Conservation (phyloP, 1,284 basidiomycete species). For the Crucibulum parvulum region DNA sequence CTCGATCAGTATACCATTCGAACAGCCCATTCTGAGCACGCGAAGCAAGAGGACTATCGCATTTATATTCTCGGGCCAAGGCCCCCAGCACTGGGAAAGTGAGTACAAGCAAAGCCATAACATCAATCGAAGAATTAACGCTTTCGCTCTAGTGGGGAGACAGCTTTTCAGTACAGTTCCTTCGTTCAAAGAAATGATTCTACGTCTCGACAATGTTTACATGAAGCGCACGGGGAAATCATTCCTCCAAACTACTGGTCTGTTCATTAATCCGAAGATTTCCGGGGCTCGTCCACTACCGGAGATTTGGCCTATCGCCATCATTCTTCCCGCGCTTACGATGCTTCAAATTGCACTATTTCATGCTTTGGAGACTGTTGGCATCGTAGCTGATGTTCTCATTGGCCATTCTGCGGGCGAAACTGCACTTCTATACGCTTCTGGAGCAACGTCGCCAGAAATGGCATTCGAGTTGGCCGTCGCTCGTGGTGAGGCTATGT, state of each 20-base stretch:
- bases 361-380: slow-evolving; percentile 36
- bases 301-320: slow-evolving; percentile 36
- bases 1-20: neutral
- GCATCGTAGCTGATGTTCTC: slow-evolving; percentile 37
- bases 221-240: neutral
- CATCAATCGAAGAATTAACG: too few relatives aligned
- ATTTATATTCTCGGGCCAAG: slow-evolving; percentile 15
- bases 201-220: neutral
- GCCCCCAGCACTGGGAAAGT: slow-evolving; percentile 11
- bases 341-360: slow-evolving; percentile 47
- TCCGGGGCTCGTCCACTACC: slow-evolving; percentile 10
- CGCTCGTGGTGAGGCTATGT: slow-evolving; percentile 10
- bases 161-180: neutral
- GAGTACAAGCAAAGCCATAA: too few relatives aligned
- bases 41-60: neutral
- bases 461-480: slow-evolving; percentile 32
- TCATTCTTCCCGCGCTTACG: slow-evolving; percentile 37
- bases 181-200: slow-evolving; percentile 5
- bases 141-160: too few relatives aligned
- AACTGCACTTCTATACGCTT: slow-evolving; percentile 44
- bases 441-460: slow-evolving; percentile 36
- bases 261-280: slow-evolving; percentile 2
- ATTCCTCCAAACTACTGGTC: slow-evolving; percentile 11
- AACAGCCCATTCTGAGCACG: neutral
- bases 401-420: slow-evolving; percentile 51